phyloP scores from a whole-genome alignment of 306 rosid species.

The Begonia masoniana region DNA sequence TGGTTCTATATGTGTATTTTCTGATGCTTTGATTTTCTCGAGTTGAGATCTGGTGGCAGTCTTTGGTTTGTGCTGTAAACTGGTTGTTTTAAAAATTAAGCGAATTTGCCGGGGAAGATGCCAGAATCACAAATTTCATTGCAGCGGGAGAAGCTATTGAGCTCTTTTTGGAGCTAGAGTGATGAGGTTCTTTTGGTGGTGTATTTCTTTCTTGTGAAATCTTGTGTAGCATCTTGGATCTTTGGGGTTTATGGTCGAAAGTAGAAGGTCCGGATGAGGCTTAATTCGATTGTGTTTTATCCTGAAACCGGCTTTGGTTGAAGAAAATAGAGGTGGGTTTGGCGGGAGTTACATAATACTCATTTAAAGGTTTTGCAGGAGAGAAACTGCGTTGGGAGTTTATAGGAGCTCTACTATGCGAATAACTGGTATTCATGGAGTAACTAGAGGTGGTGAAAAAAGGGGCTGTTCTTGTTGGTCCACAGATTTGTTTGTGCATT shows the following conservation, averaged over 20 bases:
- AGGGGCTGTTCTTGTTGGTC: conserved; percentile 10
- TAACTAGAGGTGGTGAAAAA: conserved; percentile 14
- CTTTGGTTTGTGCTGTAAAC: background rate
- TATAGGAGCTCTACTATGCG: background rate
- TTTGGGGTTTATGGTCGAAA: conserved; percentile 5
- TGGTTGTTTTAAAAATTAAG: background rate
- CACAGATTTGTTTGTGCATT: too few species aligned
- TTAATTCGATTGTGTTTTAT: conserved; percentile 32
- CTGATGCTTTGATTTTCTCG: conserved; percentile 16
- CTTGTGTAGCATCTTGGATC: background rate
- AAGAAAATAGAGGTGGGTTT: conserved; percentile 19
- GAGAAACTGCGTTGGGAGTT: background rate
- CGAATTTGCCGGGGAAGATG: conserved; percentile 2
- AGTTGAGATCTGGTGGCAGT: conserved; percentile 42
- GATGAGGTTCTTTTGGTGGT: conserved; percentile 4
- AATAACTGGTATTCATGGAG: conserved; percentile 6
- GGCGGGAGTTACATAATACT: too few species aligned
- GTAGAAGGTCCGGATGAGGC: conserved; percentile 51
- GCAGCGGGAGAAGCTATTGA: background rate
- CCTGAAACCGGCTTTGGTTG: conserved; percentile 72
- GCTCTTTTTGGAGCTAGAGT: background rate
- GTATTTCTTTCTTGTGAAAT: conserved; percentile 9
- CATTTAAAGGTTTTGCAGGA: too few species aligned
- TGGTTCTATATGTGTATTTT: conserved; percentile 21
- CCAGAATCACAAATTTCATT: background rate